Evolutionary conservation across 345 rosid species (phyloP).

Genomic region (Eucalyptus cladocalyx): DNA sequence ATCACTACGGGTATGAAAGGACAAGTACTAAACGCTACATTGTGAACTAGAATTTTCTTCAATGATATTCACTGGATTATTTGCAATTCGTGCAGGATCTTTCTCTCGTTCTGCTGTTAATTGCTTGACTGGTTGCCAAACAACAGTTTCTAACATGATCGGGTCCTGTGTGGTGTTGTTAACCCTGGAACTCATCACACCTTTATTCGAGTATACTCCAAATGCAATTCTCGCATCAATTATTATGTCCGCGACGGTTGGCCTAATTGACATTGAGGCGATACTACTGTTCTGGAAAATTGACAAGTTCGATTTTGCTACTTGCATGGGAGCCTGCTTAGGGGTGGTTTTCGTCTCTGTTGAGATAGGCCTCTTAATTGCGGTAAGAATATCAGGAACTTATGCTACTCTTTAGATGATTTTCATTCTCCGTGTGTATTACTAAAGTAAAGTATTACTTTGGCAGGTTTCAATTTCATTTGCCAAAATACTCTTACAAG

Average conservation of each 20-base stretch:
- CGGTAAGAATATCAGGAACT: slow-evolving; percentile 15
- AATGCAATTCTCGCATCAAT: slow-evolving; percentile 62
- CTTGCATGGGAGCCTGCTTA: slow-evolving; percentile 72
- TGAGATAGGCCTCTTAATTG: slow-evolving; percentile 60
- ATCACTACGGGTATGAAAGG: slow-evolving; percentile 15
- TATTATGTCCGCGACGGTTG: slow-evolving; percentile 52
- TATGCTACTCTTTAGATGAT: background rate
- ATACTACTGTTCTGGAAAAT: slow-evolving; percentile 52
- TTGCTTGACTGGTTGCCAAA: slow-evolving; percentile 68
- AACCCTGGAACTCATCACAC: slow-evolving; percentile 49
- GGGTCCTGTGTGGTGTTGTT: slow-evolving; percentile 54
- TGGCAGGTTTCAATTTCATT: slow-evolving; percentile 64
- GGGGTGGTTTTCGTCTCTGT: slow-evolving; percentile 65
- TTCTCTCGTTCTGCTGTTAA: slow-evolving; percentile 85
- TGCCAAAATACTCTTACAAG: slow-evolving; percentile 73
- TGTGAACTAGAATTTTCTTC: background rate
- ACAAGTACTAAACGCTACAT: background rate
- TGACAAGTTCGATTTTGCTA: slow-evolving; percentile 64
- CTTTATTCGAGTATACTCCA: slow-evolving; percentile 65
- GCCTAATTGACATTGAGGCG: slow-evolving; percentile 46
- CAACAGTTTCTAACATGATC: slow-evolving; percentile 63
- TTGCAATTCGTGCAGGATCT: slow-evolving; percentile 23
- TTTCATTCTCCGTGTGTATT: background rate
- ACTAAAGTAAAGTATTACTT: background rate
- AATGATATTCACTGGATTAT: background rate